Evolutionary conservation across 2,329 filamentous ascomycete genomes (phyloP).

Genomic region (Chaetomium olivaceum): DNA sequence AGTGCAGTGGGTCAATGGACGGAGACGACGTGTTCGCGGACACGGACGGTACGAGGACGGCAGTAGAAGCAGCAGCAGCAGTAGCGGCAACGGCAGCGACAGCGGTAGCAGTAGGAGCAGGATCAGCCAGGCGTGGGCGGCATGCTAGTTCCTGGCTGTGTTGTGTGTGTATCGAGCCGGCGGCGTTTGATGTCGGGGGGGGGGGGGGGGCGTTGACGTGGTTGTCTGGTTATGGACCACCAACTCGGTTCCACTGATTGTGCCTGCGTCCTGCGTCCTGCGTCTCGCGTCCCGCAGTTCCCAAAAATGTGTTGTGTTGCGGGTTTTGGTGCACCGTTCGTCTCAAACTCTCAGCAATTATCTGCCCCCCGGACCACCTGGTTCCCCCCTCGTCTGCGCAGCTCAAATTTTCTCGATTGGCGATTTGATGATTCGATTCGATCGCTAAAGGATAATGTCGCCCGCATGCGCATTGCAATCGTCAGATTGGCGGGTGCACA

Average conservation of each 20-base stretch:
- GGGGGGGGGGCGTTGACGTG: constrained; percentile 16
- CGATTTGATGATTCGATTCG: constrained; percentile 8
- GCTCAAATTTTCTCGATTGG: not conserved
- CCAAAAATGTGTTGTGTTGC: not conserved
- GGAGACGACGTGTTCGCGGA: constrained; percentile 20
- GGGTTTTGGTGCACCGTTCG: not conserved
- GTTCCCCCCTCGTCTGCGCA: not conserved
- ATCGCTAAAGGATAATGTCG: constrained; percentile 10
- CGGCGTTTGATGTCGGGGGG: not conserved
- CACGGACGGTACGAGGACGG: constrained; percentile 23
- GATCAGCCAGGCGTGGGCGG: constrained; percentile 9
- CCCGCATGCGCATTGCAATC: constrained; percentile 19
- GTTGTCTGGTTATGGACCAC: constrained; percentile 21
- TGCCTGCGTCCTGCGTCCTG: not conserved
- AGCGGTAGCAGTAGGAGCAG: not conserved
- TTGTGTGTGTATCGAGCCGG: constrained; percentile 8
- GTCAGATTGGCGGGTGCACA: constrained; percentile 29
- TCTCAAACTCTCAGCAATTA: not conserved
- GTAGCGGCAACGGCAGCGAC: too few relatives aligned
- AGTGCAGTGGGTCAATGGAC: constrained; percentile 15
- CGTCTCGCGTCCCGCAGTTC: not conserved
- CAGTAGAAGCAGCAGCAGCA: constrained; percentile 4
- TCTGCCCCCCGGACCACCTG: not conserved
- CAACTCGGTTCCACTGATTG: constrained; percentile 3
- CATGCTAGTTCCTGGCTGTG: constrained; percentile 18